Conservation (phyloP, 2,329 filamentous ascomycete genomes). For the Colletotrichum sp. region DNA sequence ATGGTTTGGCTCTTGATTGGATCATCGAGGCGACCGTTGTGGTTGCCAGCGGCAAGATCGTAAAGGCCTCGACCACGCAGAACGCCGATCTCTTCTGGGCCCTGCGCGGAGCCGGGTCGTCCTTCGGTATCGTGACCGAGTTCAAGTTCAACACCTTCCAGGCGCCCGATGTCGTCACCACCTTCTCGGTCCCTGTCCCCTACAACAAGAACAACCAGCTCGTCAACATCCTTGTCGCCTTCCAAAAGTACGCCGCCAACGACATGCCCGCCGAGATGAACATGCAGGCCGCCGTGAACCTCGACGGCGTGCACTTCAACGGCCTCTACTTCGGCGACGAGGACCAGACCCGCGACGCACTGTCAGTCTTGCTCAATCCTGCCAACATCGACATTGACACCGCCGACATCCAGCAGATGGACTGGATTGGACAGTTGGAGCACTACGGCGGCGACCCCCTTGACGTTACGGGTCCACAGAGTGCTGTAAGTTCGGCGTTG, state of each 20-base stretch:
- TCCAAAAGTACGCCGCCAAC: conserved; percentile 29
- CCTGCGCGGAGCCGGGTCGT: conserved; percentile 44
- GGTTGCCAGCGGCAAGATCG: conserved; percentile 37
- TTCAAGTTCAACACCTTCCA: conserved; percentile 45
- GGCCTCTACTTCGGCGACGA: conserved; percentile 32
- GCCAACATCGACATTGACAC: background rate
- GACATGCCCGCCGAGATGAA: conserved; percentile 30
- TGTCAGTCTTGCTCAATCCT: background rate
- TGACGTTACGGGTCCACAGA: conserved; percentile 29
- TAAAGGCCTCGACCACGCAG: conserved; percentile 34
- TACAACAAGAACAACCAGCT: background rate
- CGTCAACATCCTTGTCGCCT: background rate
- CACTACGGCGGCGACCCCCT: conserved; percentile 17
- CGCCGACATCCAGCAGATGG: background rate
- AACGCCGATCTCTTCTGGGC: conserved; percentile 49
- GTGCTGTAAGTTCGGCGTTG: conserved; percentile 6
- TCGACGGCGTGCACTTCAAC: conserved; percentile 25
- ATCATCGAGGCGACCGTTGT: conserved; percentile 40
- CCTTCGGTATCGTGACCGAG: conserved; percentile 44
- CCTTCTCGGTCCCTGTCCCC: conserved; percentile 20
- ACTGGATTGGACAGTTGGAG: conserved; percentile 31
- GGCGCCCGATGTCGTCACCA: conserved; percentile 35
- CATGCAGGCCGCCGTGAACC: conserved; percentile 24
- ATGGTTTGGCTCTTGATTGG: conserved; percentile 37
- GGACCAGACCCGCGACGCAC: conserved; percentile 12